These are phyloP conservation scores for Saxophila tyrrhenica DNA, from an alignment of 495 filamentous ascomycete species.

Conservation along the genomic window DNA sequence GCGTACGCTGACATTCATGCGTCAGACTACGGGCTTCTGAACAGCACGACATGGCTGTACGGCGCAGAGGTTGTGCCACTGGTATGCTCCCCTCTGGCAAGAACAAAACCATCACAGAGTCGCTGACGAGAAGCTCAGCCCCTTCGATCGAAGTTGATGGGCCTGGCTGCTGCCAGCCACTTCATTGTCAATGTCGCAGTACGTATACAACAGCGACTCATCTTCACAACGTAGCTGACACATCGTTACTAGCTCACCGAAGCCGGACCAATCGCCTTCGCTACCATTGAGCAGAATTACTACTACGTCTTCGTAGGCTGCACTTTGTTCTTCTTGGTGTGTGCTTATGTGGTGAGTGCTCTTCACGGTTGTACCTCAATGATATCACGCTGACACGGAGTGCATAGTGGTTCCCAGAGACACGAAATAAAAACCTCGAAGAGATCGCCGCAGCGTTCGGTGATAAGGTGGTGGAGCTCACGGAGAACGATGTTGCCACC, in stretches of 20 bases:
- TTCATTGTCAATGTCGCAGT: slow-evolving; percentile 49
- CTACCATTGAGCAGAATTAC: slow-evolving; percentile 48
- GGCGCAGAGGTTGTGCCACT: slow-evolving; percentile 49
- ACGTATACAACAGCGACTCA: neutral
- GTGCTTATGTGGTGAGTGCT: slow-evolving; percentile 33
- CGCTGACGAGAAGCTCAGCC: neutral
- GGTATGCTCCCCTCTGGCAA: no score
- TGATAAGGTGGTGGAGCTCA: slow-evolving; percentile 37
- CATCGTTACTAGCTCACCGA: slow-evolving; percentile 31
- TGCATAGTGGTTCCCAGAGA: slow-evolving; percentile 27
- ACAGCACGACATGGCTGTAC: slow-evolving; percentile 51
- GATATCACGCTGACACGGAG: neutral
- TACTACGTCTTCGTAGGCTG: slow-evolving; percentile 50
- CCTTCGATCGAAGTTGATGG: slow-evolving; percentile 49
- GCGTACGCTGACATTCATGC: slow-evolving; percentile 4
- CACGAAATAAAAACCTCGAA: slow-evolving; percentile 45
- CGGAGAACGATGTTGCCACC: slow-evolving; percentile 3
- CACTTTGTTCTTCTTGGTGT: slow-evolving; percentile 37
- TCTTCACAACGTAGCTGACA: no score
- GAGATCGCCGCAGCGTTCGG: slow-evolving; percentile 49
- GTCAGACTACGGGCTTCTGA: slow-evolving; percentile 42
- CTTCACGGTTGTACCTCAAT: neutral
- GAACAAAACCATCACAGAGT: no score
- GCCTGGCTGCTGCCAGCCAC: slow-evolving; percentile 44
- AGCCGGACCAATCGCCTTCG: slow-evolving; percentile 47